Evolutionary conservation across 2,329 filamentous ascomycete species (phyloP).

Genomic region (Fusarium goolgardi): DNA sequence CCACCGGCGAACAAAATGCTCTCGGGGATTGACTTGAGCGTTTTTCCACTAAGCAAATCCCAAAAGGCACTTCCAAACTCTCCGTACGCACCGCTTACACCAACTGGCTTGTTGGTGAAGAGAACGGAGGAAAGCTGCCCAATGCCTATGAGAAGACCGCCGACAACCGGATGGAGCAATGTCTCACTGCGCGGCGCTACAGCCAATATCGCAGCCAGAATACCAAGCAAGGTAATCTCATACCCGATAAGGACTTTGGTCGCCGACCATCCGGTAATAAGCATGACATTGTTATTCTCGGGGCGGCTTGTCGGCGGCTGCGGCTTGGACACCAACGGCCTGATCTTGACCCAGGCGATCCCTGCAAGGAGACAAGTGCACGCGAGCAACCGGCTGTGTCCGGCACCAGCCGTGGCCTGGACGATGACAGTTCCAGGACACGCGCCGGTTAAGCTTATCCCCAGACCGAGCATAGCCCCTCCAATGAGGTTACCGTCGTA

Average conservation of each 20-base stretch:
- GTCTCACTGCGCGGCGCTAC: conserved; percentile 12
- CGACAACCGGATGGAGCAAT: conserved; percentile 18
- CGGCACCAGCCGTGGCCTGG: conserved; percentile 13
- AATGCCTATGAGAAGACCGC: conserved; percentile 8
- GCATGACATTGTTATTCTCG: conserved; percentile 7
- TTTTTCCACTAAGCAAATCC: background rate
- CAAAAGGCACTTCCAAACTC: conserved; percentile 14
- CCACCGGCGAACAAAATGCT: conserved; percentile 10
- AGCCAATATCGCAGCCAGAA: conserved; percentile 6
- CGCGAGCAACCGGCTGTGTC: conserved; percentile 14
- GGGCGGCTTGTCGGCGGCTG: conserved; percentile 15
- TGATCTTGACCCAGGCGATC: conserved; percentile 8
- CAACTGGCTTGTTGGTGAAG: conserved; percentile 12
- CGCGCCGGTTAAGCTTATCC: conserved; percentile 30
- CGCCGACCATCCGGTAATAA: conserved; percentile 13
- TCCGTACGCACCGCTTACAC: conserved; percentile 12
- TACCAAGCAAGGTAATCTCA: conserved; percentile 7
- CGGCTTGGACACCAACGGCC: conserved; percentile 8
- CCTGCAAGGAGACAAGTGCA: conserved; percentile 11
- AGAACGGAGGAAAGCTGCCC: conserved; percentile 16
- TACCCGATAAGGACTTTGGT: conserved; percentile 12
- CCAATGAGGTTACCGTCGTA: conserved; percentile 26
- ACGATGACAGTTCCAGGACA: conserved; percentile 27
- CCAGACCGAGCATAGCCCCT: conserved; percentile 23
- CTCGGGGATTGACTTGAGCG: background rate